phyloP scores from a whole-genome alignment of 495 filamentous ascomycete species.

The Aspergillus diversus region DNA sequence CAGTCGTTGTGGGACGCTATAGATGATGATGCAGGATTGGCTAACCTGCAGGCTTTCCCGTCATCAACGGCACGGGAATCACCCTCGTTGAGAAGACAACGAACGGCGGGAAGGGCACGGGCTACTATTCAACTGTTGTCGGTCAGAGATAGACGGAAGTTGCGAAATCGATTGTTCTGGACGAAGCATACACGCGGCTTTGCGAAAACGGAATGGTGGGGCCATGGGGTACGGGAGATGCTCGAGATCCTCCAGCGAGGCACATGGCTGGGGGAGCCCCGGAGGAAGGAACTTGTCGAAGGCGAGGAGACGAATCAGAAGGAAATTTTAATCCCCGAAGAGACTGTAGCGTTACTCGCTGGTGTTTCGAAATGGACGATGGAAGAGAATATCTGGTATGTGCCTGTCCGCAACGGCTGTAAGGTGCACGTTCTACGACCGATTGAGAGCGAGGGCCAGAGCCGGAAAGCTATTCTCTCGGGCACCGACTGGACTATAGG shows the following conservation, averaged over 20 bases:
- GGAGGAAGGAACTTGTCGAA: constrained; percentile 6
- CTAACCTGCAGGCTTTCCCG: neutral
- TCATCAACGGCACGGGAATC: neutral
- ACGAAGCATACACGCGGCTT: neutral
- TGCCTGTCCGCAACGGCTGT: constrained; percentile 43
- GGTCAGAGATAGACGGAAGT: constrained; percentile 31
- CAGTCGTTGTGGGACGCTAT: neutral
- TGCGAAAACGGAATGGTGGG: constrained; percentile 26
- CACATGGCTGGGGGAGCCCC: neutral
- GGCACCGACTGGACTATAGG: constrained; percentile 39
- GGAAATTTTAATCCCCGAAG: constrained; percentile 44
- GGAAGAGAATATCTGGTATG: constrained; percentile 46
- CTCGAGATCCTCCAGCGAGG: constrained; percentile 28
- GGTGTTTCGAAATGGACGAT: constrained; percentile 31
- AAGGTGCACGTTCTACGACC: constrained; percentile 40
- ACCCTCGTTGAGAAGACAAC: neutral
- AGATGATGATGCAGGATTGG: neutral
- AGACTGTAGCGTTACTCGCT: constrained; percentile 40
- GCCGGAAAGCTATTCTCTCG: constrained; percentile 41
- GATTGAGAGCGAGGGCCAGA: constrained; percentile 35
- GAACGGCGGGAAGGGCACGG: neutral
- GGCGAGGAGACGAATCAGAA: constrained; percentile 25
- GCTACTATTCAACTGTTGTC: constrained; percentile 21
- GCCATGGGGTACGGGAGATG: constrained; percentile 26
- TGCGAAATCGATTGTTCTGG: constrained; percentile 34